Evolutionary conservation across 2,329 filamentous ascomycete genomes (phyloP).

Genomic region (Colletotrichum caudatum): DNA sequence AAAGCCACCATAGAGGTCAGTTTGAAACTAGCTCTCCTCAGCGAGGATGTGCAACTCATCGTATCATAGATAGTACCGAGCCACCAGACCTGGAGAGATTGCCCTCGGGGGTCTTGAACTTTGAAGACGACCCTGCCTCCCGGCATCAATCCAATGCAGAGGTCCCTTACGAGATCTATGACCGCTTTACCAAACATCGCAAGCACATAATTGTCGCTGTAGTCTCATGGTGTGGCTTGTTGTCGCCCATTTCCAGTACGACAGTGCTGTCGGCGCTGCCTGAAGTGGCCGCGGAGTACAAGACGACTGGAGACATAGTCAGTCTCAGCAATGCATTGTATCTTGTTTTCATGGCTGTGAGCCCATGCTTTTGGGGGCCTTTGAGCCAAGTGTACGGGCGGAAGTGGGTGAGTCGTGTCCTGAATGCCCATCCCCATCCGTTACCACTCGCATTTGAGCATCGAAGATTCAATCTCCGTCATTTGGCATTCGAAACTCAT

Average conservation of each 20-base stretch:
- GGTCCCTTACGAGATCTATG: constrained; percentile 70
- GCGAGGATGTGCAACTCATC: background rate
- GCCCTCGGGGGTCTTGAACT: constrained; percentile 32
- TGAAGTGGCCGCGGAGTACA: constrained; percentile 75
- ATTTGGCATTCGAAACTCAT: background rate
- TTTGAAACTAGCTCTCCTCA: background rate
- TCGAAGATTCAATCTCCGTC: no score
- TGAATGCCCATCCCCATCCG: background rate
- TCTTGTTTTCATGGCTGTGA: constrained; percentile 77
- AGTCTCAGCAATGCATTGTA: constrained; percentile 75
- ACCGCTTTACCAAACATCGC: constrained; percentile 69
- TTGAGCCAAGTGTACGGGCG: constrained; percentile 70
- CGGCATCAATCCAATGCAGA: constrained; percentile 44
- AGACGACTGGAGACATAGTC: constrained; percentile 76
- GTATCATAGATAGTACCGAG: constrained; percentile 9
- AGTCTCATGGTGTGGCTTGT: constrained; percentile 79
- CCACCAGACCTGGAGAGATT: constrained; percentile 13
- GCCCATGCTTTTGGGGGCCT: constrained; percentile 75
- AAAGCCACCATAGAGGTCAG: constrained; percentile 17
- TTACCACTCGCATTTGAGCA: background rate
- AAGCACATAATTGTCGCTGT: constrained; percentile 77
- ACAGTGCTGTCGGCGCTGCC: constrained; percentile 79
- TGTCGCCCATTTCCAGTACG: constrained; percentile 81
- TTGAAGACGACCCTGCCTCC: constrained; percentile 25
- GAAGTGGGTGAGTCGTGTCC: constrained; percentile 54